Conservation (phyloP, 1,284 basidiomycete genomes). For the Cutaneotrichosporon curvatum region DNA sequence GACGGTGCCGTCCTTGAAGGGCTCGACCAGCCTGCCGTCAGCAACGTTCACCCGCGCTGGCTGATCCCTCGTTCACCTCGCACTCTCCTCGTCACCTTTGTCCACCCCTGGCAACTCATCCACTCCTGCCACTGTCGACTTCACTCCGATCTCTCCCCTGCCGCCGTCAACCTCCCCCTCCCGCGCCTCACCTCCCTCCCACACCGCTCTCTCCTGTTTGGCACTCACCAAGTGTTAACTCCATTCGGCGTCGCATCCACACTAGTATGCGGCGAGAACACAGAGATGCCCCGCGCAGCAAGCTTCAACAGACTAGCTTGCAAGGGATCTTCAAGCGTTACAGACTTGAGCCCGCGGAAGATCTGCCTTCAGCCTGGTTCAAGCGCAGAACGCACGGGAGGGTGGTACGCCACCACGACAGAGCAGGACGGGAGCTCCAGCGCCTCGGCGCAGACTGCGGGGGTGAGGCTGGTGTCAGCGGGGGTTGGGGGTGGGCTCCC, state of each 20-base stretch:
- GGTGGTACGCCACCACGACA: conserved; percentile 78
- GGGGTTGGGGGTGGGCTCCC: too few species aligned
- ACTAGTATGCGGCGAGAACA: conserved; percentile 82
- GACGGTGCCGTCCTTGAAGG: conserved; percentile 27
- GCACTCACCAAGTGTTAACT: conserved; percentile 69
- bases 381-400: conserved; percentile 48
- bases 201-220: too few species aligned
- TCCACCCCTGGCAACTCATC: neutral
- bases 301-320: conserved; percentile 73
- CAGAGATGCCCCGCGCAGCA: conserved; percentile 69
- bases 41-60: neutral
- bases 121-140: too few species aligned
- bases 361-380: conserved; percentile 47
- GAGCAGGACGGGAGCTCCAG: conserved; percentile 55
- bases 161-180: too few species aligned
- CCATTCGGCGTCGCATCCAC: conserved; percentile 75
- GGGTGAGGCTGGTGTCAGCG: conserved; percentile 60
- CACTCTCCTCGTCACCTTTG: too few species aligned
- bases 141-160: too few species aligned
- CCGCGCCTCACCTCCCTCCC: too few species aligned
- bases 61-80: too few species aligned
- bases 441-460: conserved; percentile 69
- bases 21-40: conserved; percentile 34
- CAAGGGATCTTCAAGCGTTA: conserved; percentile 71
- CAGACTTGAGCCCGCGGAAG: conserved; percentile 68